Evolutionary conservation across 371 early-diverging fungal genomes (phyloP), one percentile per base, ranked within the genome.

Genomic region (Mucor mucedo): DNA sequence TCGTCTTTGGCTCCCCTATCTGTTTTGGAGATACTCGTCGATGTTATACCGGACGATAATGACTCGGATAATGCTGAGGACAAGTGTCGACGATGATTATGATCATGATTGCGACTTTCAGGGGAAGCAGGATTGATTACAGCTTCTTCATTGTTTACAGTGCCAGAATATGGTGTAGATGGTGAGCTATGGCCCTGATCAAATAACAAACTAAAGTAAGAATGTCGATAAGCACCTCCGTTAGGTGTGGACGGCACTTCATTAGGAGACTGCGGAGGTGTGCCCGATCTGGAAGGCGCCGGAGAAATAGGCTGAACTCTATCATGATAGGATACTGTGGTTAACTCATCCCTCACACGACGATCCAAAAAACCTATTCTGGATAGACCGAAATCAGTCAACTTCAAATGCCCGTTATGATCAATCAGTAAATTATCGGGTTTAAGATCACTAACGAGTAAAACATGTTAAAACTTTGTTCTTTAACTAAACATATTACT

Each of bases 321-420:
- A 38, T 72, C 62, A 44, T 63, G 65, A 60, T 66, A 72, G 0
- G 71, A 55, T 16, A 62, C 55, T 13, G 68, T 66, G 8, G 60
- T 69, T n/a, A 80, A 52, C 55, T 87, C 83, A 65, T 80, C 88
- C 49, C 86, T 79, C 8, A 90, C 91, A 49, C 93, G 88, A 53
- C 94, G 87, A 38, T 92, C 92, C 39, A 93, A 79, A 60, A 95
- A 94, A 28, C 93, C 93, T 29, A 93, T 90, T 11, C 92, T 84
- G 0, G 96, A 94, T 42, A 97, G 79, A 1, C 98, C 98, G 85
- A 98, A 97, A 67, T 98, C 98, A 1, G 95, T 95, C 53, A 98
- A 77, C 68, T 96, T 96, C 35, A 97, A 74, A 63, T 97, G 97
- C 0, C 98, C 98, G 55, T 89, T 85, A 39, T 88, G 86, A 66